A percentile compares a stretch with the other conserved stretches of the same genome.
phyloP scores from a whole-genome alignment of 1,284 basidiomycete species.

The Agaricales sp. region DNA sequence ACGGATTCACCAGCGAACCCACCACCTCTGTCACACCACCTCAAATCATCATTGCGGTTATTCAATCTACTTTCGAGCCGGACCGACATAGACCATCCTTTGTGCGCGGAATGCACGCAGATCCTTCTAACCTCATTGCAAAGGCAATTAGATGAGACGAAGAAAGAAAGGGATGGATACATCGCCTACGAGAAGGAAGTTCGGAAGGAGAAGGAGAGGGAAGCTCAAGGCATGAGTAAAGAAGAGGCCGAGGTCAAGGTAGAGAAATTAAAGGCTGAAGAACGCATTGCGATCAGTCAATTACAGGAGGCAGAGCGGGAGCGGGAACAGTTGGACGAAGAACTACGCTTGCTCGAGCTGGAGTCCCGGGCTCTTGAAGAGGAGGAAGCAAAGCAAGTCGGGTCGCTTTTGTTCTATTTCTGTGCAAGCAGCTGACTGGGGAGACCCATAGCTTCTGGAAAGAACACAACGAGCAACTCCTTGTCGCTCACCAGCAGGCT shows the following conservation, averaged over 20 bases:
- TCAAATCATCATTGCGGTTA: constrained; percentile 63
- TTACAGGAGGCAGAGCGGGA: constrained; percentile 68
- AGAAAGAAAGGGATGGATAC: constrained; percentile 88
- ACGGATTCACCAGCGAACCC: constrained; percentile 43
- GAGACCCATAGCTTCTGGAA: constrained; percentile 69
- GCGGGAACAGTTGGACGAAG: constrained; percentile 62
- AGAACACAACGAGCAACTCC: constrained; percentile 61
- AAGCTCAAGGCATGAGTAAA: constrained; percentile 45
- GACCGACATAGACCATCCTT: constrained; percentile 87
- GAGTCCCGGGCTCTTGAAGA: constrained; percentile 70
- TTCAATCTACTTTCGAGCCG: constrained; percentile 73
- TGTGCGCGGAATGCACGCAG: constrained; percentile 92
- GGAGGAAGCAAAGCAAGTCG: constrained; percentile 70
- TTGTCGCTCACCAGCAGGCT: constrained; percentile 54
- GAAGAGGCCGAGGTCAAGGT: constrained; percentile 65
- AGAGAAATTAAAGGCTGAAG: constrained; percentile 66
- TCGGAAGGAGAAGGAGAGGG: constrained; percentile 59
- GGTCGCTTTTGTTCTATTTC: constrained; percentile 5
- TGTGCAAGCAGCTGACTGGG: constrained; percentile 4
- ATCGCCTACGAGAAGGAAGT: constrained; percentile 86
- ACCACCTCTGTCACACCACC: constrained; percentile 69
- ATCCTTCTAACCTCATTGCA: constrained; percentile 71
- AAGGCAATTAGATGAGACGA: constrained; percentile 81
- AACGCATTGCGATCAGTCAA: constrained; percentile 60
- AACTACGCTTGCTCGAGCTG: constrained; percentile 58